Evolutionary conservation across 2,329 filamentous ascomycete genomes (phyloP).

Genomic region (Colletotrichum tamarilloi): DNA sequence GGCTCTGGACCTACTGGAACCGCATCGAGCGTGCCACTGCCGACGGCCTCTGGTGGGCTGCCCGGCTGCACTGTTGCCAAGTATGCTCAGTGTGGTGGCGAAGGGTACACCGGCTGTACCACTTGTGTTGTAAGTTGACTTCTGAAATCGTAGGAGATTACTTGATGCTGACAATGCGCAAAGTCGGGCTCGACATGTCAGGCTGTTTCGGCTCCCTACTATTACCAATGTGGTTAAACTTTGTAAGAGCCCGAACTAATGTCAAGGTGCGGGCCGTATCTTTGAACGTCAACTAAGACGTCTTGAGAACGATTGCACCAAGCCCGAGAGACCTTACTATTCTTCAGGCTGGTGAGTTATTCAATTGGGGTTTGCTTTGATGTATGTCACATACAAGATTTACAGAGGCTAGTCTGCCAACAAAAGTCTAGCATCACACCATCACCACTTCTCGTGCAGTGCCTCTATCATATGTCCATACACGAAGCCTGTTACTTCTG

Average conservation of each 20-base stretch:
- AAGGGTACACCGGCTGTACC: conserved; percentile 29
- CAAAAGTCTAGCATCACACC: background rate
- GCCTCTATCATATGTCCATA: background rate
- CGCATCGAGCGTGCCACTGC: conserved; percentile 37
- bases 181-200: conserved; percentile 26
- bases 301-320: background rate
- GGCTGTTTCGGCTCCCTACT: conserved; percentile 23
- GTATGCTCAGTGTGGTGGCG: conserved; percentile 25
- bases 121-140: conserved; percentile 24
- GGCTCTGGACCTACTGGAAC: conserved; percentile 45
- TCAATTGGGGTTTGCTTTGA: no score
- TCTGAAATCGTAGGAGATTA: background rate
- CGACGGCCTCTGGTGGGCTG: conserved; percentile 11
- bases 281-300: background rate
- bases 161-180: background rate
- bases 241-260: background rate
- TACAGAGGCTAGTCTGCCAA: background rate
- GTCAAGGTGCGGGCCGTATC: background rate
- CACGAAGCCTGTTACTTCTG: no score
- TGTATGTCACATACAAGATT: no score
- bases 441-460: background rate
- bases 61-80: conserved; percentile 33
- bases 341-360: background rate
- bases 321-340: background rate
- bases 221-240: conserved; percentile 18